phyloP scores from a whole-genome alignment of 2,329 filamentous ascomycete species.

The Colletotrichum endophyticum region DNA sequence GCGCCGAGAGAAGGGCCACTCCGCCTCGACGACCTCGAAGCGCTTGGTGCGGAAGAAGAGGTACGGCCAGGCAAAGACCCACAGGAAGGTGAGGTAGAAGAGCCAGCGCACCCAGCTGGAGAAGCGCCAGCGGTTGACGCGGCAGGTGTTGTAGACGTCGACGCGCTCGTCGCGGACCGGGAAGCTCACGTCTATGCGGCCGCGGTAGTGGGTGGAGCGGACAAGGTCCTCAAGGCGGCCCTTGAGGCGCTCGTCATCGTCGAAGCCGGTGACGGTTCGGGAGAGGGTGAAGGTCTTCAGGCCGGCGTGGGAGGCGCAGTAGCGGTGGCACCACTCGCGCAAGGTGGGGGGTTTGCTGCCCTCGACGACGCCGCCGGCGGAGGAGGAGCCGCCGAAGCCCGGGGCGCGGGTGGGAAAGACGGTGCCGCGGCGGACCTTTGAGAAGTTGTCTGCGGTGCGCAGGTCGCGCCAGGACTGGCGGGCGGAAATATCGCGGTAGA shows the following conservation, averaged over 20 bases:
- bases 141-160: conserved; percentile 68
- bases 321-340: conserved; percentile 71
- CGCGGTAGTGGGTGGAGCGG: conserved; percentile 70
- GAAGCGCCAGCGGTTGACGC: conserved; percentile 68
- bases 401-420: conserved; percentile 58
- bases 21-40: conserved; percentile 66
- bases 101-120: conserved; percentile 67
- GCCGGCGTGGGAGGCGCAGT: conserved; percentile 60
- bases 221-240: conserved; percentile 61
- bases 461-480: conserved; percentile 47
- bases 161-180: conserved; percentile 60
- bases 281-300: conserved; percentile 62
- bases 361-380: neutral
- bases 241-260: conserved; percentile 55
- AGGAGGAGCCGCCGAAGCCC: conserved; percentile 35
- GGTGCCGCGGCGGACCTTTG: conserved; percentile 70
- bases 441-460: conserved; percentile 60
- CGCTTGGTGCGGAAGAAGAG: conserved; percentile 71
- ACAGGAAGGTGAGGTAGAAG: conserved; percentile 70
- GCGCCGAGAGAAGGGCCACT: conserved; percentile 61
- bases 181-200: conserved; percentile 63
- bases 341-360: conserved; percentile 12
- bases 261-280: conserved; percentile 63
- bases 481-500: conserved; percentile 50
- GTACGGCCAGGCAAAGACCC: conserved; percentile 74